Percentiles rank a stretch among this genome's conserved stretches.
phyloP scores from a whole-genome alignment of 495 filamentous ascomycete genomes.

The Penicillium atrosanguineum region DNA sequence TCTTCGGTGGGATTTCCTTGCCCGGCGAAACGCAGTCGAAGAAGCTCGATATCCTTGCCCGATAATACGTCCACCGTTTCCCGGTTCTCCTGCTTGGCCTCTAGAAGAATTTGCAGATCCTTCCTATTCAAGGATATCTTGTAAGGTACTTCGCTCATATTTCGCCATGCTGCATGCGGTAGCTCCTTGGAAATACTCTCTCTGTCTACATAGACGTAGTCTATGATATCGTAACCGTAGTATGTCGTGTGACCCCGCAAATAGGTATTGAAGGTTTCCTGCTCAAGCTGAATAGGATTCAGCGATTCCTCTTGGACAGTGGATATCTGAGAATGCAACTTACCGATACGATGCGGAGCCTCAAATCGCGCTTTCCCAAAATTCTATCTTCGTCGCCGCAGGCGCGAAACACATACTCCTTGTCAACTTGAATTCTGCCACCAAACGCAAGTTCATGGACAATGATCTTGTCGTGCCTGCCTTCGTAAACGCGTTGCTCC shows the following conservation, averaged over 20 bases:
- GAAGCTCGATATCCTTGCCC: constrained; percentile 6
- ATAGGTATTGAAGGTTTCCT: constrained; percentile 3
- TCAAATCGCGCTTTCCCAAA: constrained; percentile 14
- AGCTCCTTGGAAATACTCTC: constrained; percentile 5
- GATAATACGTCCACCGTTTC: not conserved
- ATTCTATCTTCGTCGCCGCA: constrained; percentile 13
- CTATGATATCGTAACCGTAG: constrained; percentile 16
- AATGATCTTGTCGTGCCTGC: constrained; percentile 2
- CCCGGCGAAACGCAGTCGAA: constrained; percentile 7
- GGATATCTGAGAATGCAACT: not conserved
- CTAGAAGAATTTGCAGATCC: constrained; percentile 7
- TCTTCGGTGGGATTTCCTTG: constrained; percentile 8
- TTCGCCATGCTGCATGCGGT: not conserved
- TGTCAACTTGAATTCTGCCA: constrained; percentile 4
- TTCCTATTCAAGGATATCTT: constrained; percentile 2
- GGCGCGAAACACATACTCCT: constrained; percentile 15
- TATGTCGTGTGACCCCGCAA: constrained; percentile 8
- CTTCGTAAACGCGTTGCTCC: constrained; percentile 8
- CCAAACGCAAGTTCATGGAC: constrained; percentile 12
- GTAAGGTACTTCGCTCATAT: not conserved
- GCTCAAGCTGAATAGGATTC: constrained; percentile 7
- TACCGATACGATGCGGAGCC: constrained; percentile 9
- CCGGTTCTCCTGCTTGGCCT: not conserved
- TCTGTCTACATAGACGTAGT: constrained; percentile 1
- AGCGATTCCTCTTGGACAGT: not conserved